Base-by-base conservation (phyloP, 2,329 filamentous ascomycete genomes). In the Daldinia eschscholtzii region DNA sequence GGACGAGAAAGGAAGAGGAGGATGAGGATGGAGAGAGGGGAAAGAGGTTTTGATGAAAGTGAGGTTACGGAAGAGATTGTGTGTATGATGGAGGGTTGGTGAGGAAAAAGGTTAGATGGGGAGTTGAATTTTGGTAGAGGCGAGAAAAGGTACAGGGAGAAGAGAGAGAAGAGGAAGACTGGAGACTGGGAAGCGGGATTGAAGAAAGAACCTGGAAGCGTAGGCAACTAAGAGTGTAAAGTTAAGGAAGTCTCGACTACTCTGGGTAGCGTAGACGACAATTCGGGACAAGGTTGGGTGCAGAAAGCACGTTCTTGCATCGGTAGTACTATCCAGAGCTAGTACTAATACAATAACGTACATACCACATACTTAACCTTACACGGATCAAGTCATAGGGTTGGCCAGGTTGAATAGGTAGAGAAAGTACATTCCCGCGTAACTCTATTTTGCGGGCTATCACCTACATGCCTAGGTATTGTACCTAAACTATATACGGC, bases 101-200 rank as follows among this genome's bases (percentile, higher is more conserved):
- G 15, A 55, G 48, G 42, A 50, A 52, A 61, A 55, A 56, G 64
- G 59, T 61, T 53, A 42, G 35, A 50, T 50, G 42, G 35, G 42
- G 12, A 72, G 70, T 57, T 56, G 60, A 64, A 33, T 42, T 57
- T 53, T 20, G 37, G 62, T 59, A 57, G 65, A 61, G 75, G 72
- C 76, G 75, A 76, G 70, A 61, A 59, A 66, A 73, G 75, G 65
- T 68, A 69, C 65, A 67, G 70, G 71, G 69, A 73, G 42, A 33
- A 73, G 42, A 33, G 67, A 69, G 57, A 61, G 67, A 65, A 61
- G 68, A 64, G 55, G 69, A 62, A 61, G 57, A 65, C 66, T 57
- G 73, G 71, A 35, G 33, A 35, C 66, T 57, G 73, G 71, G 72
- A 70, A 76, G 61, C 63, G 68, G 68, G 64, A 69, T 72, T 61